phyloP scores from a whole-genome alignment of 805 yeast genomes.

The Teunomyces pallodes region DNA sequence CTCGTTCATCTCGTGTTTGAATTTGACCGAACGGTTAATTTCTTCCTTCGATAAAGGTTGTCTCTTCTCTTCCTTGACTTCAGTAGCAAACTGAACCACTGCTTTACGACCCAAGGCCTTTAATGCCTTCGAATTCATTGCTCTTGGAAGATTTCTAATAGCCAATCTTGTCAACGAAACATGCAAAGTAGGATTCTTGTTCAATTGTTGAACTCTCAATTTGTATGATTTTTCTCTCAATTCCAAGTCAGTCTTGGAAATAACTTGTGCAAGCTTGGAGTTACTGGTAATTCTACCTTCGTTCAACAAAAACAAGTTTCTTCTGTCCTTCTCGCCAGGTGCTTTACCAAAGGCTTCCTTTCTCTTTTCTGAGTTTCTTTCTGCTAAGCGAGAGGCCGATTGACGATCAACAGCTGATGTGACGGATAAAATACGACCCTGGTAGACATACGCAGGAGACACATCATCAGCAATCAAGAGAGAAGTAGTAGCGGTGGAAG shows the following conservation, averaged over 20 bases:
- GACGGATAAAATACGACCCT: conserved; percentile 85
- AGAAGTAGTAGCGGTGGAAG: conserved; percentile 59
- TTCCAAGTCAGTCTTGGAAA: conserved; percentile 74
- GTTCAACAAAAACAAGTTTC: conserved; percentile 81
- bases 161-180: conserved; percentile 94
- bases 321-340: conserved; percentile 74
- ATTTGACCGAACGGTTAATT: conserved; percentile 70
- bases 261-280: conserved; percentile 70
- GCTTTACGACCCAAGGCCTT: conserved; percentile 94
- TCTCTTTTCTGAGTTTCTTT: conserved; percentile 69
- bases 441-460: conserved; percentile 81
- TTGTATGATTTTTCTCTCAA: conserved; percentile 84
- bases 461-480: conserved; percentile 90
- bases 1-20: conserved; percentile 45
- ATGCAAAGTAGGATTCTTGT: conserved; percentile 88
- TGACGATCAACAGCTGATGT: conserved; percentile 84
- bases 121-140: conserved; percentile 82
- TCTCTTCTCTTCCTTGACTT: conserved; percentile 70
- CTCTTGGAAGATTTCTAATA: conserved; percentile 87
- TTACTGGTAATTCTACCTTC: conserved; percentile 88
- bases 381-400: conserved; percentile 72
- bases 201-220: conserved; percentile 83
- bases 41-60: conserved; percentile 91
- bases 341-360: conserved; percentile 76
- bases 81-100: conserved; percentile 89